Percentiles rank a stretch among this genome's conserved stretches.
These are phyloP conservation scores for Blastomyces silverae DNA, from an alignment of 2,329 filamentous ascomycete genomes.

Conservation along the genomic window DNA sequence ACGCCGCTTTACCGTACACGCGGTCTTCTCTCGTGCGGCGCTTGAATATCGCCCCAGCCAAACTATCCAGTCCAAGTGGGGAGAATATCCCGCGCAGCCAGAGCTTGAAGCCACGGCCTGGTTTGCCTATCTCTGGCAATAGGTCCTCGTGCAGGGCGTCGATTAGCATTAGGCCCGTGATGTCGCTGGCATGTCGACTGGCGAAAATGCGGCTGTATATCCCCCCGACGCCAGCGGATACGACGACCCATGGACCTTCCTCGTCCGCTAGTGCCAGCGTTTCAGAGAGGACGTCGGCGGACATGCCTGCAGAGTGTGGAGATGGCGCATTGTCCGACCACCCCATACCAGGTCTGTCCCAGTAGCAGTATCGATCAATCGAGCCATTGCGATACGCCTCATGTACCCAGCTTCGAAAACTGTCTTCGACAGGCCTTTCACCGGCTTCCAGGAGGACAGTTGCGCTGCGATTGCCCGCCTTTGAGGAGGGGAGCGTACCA, in stretches of 20 bases:
- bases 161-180: conserved; percentile 74
- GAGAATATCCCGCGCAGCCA: conserved; percentile 83
- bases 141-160: conserved; percentile 87
- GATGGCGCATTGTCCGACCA: conserved; percentile 91
- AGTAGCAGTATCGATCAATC: conserved; percentile 87
- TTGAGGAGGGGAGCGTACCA: conserved; percentile 51
- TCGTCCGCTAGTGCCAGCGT: conserved; percentile 74
- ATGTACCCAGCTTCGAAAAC: conserved; percentile 73
- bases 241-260: conserved; percentile 79
- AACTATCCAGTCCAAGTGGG: conserved; percentile 74
- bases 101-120: conserved; percentile 69
- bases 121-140: conserved; percentile 56
- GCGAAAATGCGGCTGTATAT: conserved; percentile 90
- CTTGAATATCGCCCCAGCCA: conserved; percentile 72
- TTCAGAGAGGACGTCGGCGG: conserved; percentile 81
- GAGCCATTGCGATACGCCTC: conserved; percentile 69
- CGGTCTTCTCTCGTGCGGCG: conserved; percentile 76
- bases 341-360: conserved; percentile 81
- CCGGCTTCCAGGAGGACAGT: conserved; percentile 84
- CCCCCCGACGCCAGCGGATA: conserved; percentile 78
- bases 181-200: conserved; percentile 65
- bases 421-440: conserved; percentile 68
- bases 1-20: conserved; percentile 70
- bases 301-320: conserved; percentile 86
- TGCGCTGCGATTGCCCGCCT: conserved; percentile 41